Evolutionary conservation across 2,329 filamentous ascomycete genomes (phyloP).

Genomic region (Coniochaeta pulveracea): DNA sequence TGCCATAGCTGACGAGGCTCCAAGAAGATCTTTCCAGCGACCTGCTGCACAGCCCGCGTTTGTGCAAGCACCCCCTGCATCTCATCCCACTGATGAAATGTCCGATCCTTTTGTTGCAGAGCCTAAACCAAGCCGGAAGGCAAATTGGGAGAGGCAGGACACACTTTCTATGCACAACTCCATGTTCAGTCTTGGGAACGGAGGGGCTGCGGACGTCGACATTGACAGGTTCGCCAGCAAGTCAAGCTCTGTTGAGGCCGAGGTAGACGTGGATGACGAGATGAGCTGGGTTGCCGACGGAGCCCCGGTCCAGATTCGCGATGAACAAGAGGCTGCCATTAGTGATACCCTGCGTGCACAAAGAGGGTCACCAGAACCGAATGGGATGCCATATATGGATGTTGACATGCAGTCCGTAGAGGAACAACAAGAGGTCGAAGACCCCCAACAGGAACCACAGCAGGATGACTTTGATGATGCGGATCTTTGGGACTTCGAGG

Average conservation of each 20-base stretch:
- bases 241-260: conserved; percentile 20
- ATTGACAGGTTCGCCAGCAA: conserved; percentile 8
- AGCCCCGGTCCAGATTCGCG: conserved; percentile 5
- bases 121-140: neutral
- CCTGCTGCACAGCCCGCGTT: too few species aligned
- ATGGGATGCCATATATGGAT: neutral
- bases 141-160: neutral
- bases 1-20: too few species aligned
- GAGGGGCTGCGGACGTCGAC: neutral
- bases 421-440: conserved; percentile 4
- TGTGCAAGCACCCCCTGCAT: too few species aligned
- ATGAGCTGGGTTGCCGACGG: conserved; percentile 31
- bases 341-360: conserved; percentile 5
- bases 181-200: conserved; percentile 5
- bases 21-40: too few species aligned
- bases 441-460: conserved; percentile 4
- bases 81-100: too few species aligned
- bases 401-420: conserved; percentile 4
- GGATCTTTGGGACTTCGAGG: conserved; percentile 48
- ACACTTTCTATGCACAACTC: conserved; percentile 2
- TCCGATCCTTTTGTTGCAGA: conserved; percentile 8
- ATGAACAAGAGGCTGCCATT: conserved; percentile 7
- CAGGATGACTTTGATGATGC: conserved; percentile 23
- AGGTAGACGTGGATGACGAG: conserved; percentile 16
- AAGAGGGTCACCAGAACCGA: conserved; percentile 6